Percentiles rank a stretch among this genome's conserved stretches.
Evolutionary conservation across 805 yeast species (phyloP).

Genomic region (Schwanniomyces occidentalis): DNA sequence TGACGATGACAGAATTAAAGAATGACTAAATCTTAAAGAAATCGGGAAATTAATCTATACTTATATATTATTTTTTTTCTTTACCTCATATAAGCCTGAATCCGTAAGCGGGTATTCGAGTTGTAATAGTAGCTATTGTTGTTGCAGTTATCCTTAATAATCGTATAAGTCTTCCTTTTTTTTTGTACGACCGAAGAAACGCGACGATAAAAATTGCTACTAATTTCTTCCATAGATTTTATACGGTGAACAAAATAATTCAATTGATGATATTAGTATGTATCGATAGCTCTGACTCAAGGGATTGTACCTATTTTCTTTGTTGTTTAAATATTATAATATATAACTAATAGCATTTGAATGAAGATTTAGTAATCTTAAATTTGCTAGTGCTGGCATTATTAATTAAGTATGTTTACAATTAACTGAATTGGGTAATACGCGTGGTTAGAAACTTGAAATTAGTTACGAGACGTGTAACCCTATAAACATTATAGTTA

Average conservation of each 20-base stretch:
- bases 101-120: not conserved
- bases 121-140: not conserved
- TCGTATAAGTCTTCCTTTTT: not conserved
- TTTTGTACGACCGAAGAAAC: not conserved
- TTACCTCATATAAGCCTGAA: not conserved
- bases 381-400: not conserved
- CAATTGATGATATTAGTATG: too few relatives aligned
- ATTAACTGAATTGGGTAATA: constrained; percentile 1
- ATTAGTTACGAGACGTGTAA: constrained; percentile 5
- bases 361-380: not conserved
- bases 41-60: constrained; percentile 1
- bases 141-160: not conserved
- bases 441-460: constrained; percentile 3
- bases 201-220: too few relatives aligned
- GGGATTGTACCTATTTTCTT: too few relatives aligned
- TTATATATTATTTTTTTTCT: constrained; percentile 1
- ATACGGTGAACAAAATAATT: too few relatives aligned
- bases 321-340: too few relatives aligned
- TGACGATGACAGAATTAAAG: constrained; percentile 2
- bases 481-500: not conserved
- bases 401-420: constrained; percentile 5
- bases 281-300: too few relatives aligned
- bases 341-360: too few relatives aligned
- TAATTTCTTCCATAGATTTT: too few relatives aligned
- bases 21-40: not conserved